These are phyloP conservation scores for Phaeosphaeria sp. DNA, from an alignment of 2,329 filamentous ascomycete species.

Conservation along the genomic window DNA sequence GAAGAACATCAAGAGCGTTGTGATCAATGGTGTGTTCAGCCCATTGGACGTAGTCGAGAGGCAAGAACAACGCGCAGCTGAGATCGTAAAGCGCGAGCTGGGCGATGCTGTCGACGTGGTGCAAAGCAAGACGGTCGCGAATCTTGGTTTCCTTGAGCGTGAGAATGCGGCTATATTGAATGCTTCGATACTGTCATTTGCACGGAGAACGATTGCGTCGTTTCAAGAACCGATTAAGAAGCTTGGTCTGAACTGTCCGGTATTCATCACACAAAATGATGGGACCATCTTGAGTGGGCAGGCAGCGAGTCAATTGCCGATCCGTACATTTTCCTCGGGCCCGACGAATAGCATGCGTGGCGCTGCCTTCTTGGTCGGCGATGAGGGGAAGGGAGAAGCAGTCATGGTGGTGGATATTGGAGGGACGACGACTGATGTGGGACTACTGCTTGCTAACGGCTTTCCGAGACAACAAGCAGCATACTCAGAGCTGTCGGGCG, in stretches of 20 bases:
- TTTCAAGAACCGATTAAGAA: constrained; percentile 56
- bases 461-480: constrained; percentile 69
- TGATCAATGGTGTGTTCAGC: constrained; percentile 64
- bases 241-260: constrained; percentile 54
- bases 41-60: constrained; percentile 61
- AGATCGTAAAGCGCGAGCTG: constrained; percentile 57
- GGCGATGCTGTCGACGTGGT: constrained; percentile 56
- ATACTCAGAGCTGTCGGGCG: constrained; percentile 67
- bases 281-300: constrained; percentile 57
- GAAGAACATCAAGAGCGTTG: constrained; percentile 55
- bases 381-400: constrained; percentile 49
- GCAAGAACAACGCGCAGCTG: constrained; percentile 60
- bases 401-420: constrained; percentile 71
- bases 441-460: constrained; percentile 65
- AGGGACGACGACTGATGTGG: constrained; percentile 70
- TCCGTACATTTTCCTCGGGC: constrained; percentile 60
- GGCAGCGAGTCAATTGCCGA: constrained; percentile 56
- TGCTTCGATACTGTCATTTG: constrained; percentile 56
- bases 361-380: constrained; percentile 50
- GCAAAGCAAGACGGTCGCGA: constrained; percentile 59
- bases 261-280: constrained; percentile 62
- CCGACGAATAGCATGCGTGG: constrained; percentile 62
- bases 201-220: constrained; percentile 53
- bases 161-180: constrained; percentile 61
- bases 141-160: constrained; percentile 57